Base-by-base conservation (phyloP, 2,329 filamentous ascomycete genomes). In the Piedraia hortae region DNA sequence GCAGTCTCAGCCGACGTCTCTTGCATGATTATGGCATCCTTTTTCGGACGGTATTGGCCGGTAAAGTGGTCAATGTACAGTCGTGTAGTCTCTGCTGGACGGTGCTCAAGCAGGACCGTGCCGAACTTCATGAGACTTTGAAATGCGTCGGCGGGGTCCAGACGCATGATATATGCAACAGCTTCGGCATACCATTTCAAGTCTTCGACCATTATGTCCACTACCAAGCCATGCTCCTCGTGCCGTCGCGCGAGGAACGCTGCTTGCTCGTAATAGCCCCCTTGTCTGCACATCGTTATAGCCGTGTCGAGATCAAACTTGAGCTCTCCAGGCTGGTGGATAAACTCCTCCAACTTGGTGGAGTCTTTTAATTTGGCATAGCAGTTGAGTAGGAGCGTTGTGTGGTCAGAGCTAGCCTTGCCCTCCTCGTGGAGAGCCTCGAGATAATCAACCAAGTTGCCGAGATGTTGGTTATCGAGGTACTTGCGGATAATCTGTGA, bases 281-380 rank as follows among this genome's bases (percentile, higher is more conserved):
- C 85, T 48, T 97, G 85, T 13, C 88, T 64, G 39, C 85, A 97
- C 78, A 97, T 91, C 2, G 71, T 65, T 31, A 97, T 97, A 8
- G 85, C 85, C 1, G 85, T 97, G 33, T 97, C 85, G 3, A 93
- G 56, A 42, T 97, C 85, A 37, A 97, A 97, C 37, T 88, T 91
- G 18, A 91, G 59, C 35, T 91, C 80, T 2, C 74, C 78, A 0
- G 82, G 80, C 13, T 78, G 80, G 41, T 89, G 89, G 47, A 97
- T 97, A 34, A 97, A 97, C 12, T 72, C 71, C 39, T 97, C 82
- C 4, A 97, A 56, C 47, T 97, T 97, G 25, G 78, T 72, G 4
- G 90, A 82, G 41, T 97, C 85, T 44, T 97, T 97, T 9, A 93
- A 52, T 41, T 97, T 97, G 1, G 85, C 85, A 41, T 97, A 97